Percentiles rank a stretch among this genome's conserved stretches.
These are phyloP conservation scores for Bjerkandera adusta DNA, from an alignment of 1,284 basidiomycete species.

Conservation along the genomic window DNA sequence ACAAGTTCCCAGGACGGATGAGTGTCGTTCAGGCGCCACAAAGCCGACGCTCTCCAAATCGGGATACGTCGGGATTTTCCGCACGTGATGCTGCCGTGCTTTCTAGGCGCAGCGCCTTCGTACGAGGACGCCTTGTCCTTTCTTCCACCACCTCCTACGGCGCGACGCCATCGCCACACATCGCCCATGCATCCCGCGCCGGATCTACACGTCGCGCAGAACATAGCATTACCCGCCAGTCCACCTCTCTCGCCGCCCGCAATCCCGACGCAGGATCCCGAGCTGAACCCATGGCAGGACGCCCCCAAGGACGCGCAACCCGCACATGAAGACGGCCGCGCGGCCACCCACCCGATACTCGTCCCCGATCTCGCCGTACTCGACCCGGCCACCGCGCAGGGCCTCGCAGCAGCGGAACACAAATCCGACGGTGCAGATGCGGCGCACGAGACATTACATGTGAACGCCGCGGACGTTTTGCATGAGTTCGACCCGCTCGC, in stretches of 20 bases:
- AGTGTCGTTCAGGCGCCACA: neutral
- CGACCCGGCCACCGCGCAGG: conserved; percentile 36
- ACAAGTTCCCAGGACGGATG: neutral
- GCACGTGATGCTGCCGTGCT: no score
- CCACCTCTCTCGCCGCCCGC: conserved; percentile 7
- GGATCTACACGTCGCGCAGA: no score
- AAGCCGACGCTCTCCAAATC: neutral
- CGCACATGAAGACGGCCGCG: neutral
- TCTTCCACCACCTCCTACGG: no score
- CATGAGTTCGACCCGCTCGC: conserved; percentile 67
- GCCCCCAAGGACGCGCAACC: neutral
- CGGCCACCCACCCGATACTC: conserved; percentile 16
- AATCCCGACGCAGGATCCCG: conserved; percentile 6
- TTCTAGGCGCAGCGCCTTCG: no score
- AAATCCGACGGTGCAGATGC: no score
- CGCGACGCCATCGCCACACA: no score
- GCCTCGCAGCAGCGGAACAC: conserved; percentile 28
- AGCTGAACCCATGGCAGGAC: conserved; percentile 30
- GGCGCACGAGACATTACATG: conserved; percentile 13
- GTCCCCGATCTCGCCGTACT: conserved; percentile 37
- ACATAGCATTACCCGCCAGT: no score
- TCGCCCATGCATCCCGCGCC: no score
- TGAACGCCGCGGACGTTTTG: conserved; percentile 39
- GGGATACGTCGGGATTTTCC: conserved; percentile 1
- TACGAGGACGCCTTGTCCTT: no score